Conservation (phyloP, 1,284 basidiomycete species). For the Xerocomus tenax region DNA sequence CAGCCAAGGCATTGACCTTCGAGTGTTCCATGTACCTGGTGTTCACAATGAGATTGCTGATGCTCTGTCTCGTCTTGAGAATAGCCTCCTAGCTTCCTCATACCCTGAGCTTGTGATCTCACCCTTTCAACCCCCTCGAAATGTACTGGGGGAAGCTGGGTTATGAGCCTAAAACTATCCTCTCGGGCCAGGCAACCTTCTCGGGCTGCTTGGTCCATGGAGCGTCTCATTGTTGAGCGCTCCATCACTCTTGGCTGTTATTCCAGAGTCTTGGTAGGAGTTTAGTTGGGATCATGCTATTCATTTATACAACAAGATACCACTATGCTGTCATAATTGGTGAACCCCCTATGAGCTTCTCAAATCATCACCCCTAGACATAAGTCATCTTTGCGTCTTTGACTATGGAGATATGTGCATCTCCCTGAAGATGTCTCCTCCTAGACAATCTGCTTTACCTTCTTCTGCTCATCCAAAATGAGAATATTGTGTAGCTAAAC, state of each 20-base stretch:
- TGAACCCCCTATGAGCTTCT: not conserved
- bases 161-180: not conserved
- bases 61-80: not conserved
- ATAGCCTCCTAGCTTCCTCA: not conserved
- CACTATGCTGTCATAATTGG: not conserved
- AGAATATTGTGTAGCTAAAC: too few relatives aligned
- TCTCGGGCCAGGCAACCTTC: not conserved
- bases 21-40: slow-evolving; percentile 23
- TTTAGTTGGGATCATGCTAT: too few relatives aligned
- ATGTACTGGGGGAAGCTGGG: slow-evolving; percentile 20
- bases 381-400: too few relatives aligned
- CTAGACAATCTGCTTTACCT: too few relatives aligned
- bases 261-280: too few relatives aligned
- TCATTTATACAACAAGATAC: not conserved
- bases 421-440: too few relatives aligned
- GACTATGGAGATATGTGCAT: too few relatives aligned
- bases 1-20: slow-evolving; percentile 12
- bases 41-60: not conserved
- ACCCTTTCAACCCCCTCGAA: slow-evolving; percentile 22
- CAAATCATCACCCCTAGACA: rapidly evolving
- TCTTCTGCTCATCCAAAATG: too few relatives aligned
- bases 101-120: not conserved
- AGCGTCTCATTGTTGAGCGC: too few relatives aligned
- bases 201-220: too few relatives aligned
- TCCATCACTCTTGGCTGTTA: too few relatives aligned